These are phyloP conservation scores for Sophora flavescens DNA, from an alignment of 306 rosid genomes.

Conservation along the genomic window DNA sequence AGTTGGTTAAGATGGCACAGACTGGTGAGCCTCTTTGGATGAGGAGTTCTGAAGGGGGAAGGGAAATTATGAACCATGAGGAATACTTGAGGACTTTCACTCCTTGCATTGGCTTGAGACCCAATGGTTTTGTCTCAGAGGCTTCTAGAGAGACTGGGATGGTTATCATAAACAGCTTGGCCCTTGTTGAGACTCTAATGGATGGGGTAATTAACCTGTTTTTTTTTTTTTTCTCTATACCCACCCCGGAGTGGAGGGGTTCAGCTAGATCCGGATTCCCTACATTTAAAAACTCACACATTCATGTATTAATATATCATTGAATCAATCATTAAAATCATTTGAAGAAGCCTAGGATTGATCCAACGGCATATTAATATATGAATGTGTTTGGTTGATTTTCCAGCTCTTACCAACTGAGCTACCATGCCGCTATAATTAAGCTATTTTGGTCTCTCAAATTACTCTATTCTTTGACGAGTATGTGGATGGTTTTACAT, in stretches of 20 bases:
- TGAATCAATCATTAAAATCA: too few species aligned
- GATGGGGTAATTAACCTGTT: slow-evolving; percentile 65
- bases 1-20: slow-evolving; percentile 87
- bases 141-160: slow-evolving; percentile 86
- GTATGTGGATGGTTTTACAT: neutral
- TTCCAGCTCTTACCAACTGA: too few species aligned
- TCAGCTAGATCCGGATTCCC: too few species aligned
- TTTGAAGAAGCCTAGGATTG: too few species aligned
- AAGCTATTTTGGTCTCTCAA: neutral
- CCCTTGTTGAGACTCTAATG: slow-evolving; percentile 92
- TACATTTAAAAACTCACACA: too few species aligned
- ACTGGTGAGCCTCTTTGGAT: slow-evolving; percentile 89
- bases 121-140: slow-evolving; percentile 80
- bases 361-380: too few species aligned
- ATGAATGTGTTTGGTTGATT: too few species aligned
- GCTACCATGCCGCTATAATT: too few species aligned
- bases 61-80: slow-evolving; percentile 78
- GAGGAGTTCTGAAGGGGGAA: slow-evolving; percentile 76
- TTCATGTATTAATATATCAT: too few species aligned
- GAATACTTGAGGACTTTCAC: slow-evolving; percentile 74
- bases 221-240: too few species aligned
- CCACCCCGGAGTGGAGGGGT: too few species aligned
- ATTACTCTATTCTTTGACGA: neutral
- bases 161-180: slow-evolving; percentile 90
- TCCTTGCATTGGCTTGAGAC: slow-evolving; percentile 88